Evolutionary conservation across 1,139 yeast genomes (phyloP).

Genomic region (Hanseniaspora gamundiae): DNA sequence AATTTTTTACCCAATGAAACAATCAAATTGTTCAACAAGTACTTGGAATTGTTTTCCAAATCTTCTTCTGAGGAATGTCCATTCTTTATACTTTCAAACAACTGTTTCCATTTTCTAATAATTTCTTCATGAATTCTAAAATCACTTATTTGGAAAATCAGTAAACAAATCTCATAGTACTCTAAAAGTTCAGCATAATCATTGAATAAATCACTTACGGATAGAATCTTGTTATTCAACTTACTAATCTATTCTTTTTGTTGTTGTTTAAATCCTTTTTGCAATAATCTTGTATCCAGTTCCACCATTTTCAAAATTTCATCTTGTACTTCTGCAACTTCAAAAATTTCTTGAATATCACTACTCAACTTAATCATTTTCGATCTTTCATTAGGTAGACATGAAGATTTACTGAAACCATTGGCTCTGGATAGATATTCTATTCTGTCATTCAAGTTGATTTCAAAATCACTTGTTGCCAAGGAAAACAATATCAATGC

Average conservation of each 20-base stretch:
- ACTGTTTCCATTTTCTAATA: constrained; percentile 56
- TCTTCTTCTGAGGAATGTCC: constrained; percentile 18
- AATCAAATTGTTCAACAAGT: constrained; percentile 23
- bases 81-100: constrained; percentile 32
- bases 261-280: constrained; percentile 24
- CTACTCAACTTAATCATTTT: constrained; percentile 60
- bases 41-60: constrained; percentile 17
- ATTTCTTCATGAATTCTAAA: constrained; percentile 64
- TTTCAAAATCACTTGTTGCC: constrained; percentile 61
- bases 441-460: constrained; percentile 61
- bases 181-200: constrained; percentile 81
- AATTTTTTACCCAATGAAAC: constrained; percentile 39
- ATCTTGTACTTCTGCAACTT: constrained; percentile 81
- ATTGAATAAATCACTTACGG: constrained; percentile 72
- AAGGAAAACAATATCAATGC: constrained; percentile 69
- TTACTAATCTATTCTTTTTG: constrained; percentile 34
- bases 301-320: constrained; percentile 54
- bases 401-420: constrained; percentile 80
- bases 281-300: constrained; percentile 45
- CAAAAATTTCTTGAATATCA: constrained; percentile 67
- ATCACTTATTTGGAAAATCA: constrained; percentile 74
- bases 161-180: constrained; percentile 69
- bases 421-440: constrained; percentile 86
- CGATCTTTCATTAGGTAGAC: constrained; percentile 69
- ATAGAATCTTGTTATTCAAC: constrained; percentile 49